Conservation (phyloP, 495 filamentous ascomycete species). For the Opeltia flavorubescens region DNA sequence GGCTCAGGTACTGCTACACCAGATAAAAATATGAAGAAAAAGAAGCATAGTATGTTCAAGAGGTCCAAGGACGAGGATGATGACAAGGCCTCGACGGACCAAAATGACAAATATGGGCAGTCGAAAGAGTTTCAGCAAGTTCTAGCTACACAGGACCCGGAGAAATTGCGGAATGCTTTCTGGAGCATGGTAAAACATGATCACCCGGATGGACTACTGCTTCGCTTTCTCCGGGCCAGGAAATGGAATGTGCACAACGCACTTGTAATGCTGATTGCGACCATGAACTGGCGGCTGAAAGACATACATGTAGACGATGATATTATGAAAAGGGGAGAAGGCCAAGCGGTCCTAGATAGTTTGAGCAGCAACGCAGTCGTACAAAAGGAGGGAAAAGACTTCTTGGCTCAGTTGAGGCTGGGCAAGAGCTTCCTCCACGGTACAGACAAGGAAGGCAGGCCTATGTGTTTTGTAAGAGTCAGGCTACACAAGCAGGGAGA, state of each 20-base stretch:
- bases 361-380: constrained; percentile 36
- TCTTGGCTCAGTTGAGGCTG: constrained; percentile 68
- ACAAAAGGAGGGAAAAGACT: constrained; percentile 63
- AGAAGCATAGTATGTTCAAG: constrained; percentile 49
- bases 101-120: constrained; percentile 87
- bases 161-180: constrained; percentile 66
- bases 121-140: constrained; percentile 74
- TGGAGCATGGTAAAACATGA: constrained; percentile 97
- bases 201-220: constrained; percentile 72
- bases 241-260: constrained; percentile 96
- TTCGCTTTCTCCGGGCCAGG: constrained; percentile 81
- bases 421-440: constrained; percentile 96
- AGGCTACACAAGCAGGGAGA: constrained; percentile 68
- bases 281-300: constrained; percentile 75
- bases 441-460: constrained; percentile 67
- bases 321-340: constrained; percentile 70
- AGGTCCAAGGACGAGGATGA: constrained; percentile 46
- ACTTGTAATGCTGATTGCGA: constrained; percentile 84
- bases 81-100: constrained; percentile 27
- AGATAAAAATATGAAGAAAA: constrained; percentile 61
- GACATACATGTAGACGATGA: constrained; percentile 81
- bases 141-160: constrained; percentile 57
- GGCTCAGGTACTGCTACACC: constrained; percentile 4
- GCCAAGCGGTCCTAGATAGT: constrained; percentile 42
- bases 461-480: constrained; percentile 77